Percentiles rank a stretch among this genome's conserved stretches.
Conservation (phyloP, 352 stramenopile species). For the Blastocystis sp. region DNA sequence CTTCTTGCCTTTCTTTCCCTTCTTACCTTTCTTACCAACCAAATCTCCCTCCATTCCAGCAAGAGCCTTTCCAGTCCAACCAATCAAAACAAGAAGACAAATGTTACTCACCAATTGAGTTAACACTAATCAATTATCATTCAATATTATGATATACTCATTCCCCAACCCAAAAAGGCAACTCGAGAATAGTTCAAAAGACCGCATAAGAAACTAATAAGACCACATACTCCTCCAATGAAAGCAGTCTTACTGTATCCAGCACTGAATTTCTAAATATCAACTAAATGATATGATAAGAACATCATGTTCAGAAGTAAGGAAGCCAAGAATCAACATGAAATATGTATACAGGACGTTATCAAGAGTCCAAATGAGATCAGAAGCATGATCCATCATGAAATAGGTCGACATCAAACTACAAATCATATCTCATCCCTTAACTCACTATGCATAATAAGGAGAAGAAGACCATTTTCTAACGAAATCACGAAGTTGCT, state of each 20-base stretch:
- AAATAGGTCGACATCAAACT: neutral
- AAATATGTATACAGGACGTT: conserved; percentile 54
- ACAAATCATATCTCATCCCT: neutral
- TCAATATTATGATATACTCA: no score
- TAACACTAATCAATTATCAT: neutral
- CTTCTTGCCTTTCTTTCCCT: conserved; percentile 58
- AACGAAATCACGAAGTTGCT: conserved; percentile 47
- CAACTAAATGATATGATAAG: neutral
- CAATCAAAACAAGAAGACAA: conserved; percentile 1
- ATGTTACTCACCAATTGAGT: neutral
- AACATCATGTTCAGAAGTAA: conserved; percentile 53
- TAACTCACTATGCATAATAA: conserved; percentile 22
- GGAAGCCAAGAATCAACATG: conserved; percentile 37
- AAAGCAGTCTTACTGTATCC: conserved; percentile 32
- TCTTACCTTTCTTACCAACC: conserved; percentile 42
- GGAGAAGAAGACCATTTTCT: neutral
- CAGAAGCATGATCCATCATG: conserved; percentile 40
- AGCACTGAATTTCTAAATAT: conserved; percentile 28
- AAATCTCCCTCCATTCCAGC: conserved; percentile 38
- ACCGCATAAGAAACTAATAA: conserved; percentile 1
- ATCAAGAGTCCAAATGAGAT: conserved; percentile 61
- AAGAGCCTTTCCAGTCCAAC: conserved; percentile 41
- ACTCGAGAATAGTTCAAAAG: neutral
- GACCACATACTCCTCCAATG: neutral
- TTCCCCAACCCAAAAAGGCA: no score